These are phyloP conservation scores for Cyclostephanos tholiformis DNA, from an alignment of 108 stramenopile genomes.

Conservation along the genomic window DNA sequence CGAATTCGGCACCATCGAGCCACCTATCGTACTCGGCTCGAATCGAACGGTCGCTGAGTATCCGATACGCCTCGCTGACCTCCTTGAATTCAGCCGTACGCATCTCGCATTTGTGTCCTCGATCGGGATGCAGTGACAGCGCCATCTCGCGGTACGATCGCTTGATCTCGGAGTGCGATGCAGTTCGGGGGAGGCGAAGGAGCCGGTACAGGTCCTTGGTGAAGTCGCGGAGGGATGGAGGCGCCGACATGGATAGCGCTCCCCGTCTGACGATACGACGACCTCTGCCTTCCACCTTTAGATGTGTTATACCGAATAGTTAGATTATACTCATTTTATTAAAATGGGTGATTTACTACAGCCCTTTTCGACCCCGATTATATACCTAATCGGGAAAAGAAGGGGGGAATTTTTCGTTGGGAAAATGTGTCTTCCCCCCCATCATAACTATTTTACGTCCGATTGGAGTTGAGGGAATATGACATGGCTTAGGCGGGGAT, in stretches of 20 bases:
- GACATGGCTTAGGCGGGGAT: too few species aligned
- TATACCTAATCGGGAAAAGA: too few species aligned
- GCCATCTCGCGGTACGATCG: conserved; percentile 76
- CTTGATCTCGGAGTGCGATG: conserved; percentile 76
- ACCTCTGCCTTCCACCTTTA: too few species aligned
- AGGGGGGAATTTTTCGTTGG: too few species aligned
- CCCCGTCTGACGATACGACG: too few species aligned
- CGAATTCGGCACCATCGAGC: conserved; percentile 27
- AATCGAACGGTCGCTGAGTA: conserved; percentile 48
- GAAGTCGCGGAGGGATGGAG: not conserved
- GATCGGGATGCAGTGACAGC: conserved; percentile 75
- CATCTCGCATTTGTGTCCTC: conserved; percentile 55
- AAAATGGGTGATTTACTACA: too few species aligned
- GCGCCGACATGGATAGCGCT: not conserved
- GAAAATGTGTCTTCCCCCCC: too few species aligned
- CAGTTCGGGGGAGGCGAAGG: conserved; percentile 54
- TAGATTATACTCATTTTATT: too few species aligned
- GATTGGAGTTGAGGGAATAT: too few species aligned
- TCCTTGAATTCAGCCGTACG: conserved; percentile 72
- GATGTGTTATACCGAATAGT: too few species aligned
- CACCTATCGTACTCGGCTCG: conserved; percentile 56
- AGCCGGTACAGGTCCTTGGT: conserved; percentile 52
- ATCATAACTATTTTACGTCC: too few species aligned
- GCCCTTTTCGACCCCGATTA: too few species aligned
- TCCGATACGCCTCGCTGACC: conserved; percentile 74